Base-by-base conservation (phyloP, 225 moss, liverwort and hornwort species). In the Antitrichia curtipendula region DNA sequence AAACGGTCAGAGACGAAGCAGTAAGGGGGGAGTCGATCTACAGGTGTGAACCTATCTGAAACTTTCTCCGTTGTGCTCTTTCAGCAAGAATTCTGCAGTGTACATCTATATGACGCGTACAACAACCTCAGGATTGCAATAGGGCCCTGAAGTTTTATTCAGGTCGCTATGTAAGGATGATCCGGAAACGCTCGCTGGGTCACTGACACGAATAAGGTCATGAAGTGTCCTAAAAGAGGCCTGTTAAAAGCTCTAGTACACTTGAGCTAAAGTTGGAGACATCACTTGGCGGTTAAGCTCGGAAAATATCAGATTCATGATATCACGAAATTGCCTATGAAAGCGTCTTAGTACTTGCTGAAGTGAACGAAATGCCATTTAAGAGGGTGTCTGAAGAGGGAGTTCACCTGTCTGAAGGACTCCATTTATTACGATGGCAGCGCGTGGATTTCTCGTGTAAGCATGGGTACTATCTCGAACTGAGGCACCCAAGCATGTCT, bases 401-500 rank as follows among this genome's bases (percentile, higher is more conserved):
- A 82, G 78, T 61, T 88, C 40, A 90, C 90, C 91, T 73, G 86
- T 87, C 62, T 93, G 91, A 78, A 87, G 84, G 14, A 88, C 85
- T 83, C 92, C 94, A 88, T 92, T 89, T 49, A 81, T 60, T 56
- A 89, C 58, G 29, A 89, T 62, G 45, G 89, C 84, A 54, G 89
- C 60, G 69, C 92, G 91, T 38, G 90, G 91, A 59, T 95, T 95
- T 86, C 86, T 90, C 68, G 94, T 95, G 74, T 92, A 87, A 78
- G 92, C 93, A 84, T 94, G 94, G 61, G 90, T 89, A 65, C 92
- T 78, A 91, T 99, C 97, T 88, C 94, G 96, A 62, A 96, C 92
- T 19, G 96, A 96, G 41, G 83, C 88, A 76, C 97, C 98, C 49
- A 99, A 93, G 84, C 95, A 99, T 68, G 98, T 97, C 94, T 96